Base-by-base conservation (phyloP, 495 filamentous ascomycete genomes). In the Penicillium parvum region DNA sequence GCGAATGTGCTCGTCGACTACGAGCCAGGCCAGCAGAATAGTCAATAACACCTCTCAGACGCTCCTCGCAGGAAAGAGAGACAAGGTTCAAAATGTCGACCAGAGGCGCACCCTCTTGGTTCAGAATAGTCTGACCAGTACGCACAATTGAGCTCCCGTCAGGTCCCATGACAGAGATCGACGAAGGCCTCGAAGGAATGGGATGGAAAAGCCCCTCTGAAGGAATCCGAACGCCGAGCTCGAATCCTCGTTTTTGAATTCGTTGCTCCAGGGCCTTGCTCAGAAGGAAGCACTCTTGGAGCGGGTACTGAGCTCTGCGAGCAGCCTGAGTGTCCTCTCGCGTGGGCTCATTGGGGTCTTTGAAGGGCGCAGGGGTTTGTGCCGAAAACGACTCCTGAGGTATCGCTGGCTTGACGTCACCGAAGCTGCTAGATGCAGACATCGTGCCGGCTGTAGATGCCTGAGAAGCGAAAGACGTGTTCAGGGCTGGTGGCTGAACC, bases 41-140 rank as follows among this genome's bases (percentile, higher is more conserved):
- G 50, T 88, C 82, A 16, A 92, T 43, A 9, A 92, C 60, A 3
- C 76, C 73, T 28, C 83, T 68, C 18, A 94, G 27, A 16, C 84
- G 76, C 53, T 89, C 82, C 45, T 88, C 82, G 25, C 84, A 77
- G 5, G 84, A 82, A 21, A 92, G 74, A 7, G 86, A 90, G 21
- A 94, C 40, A 18, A 94, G 69, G 18, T 83, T 78, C 14, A 94
- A 52, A 35, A 95, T 80, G 37, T 95, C 86, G 10, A 81, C 80
- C 22, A 92, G 61, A 23, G 72, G 76, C 2, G 82, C 72, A 7
- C 84, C 83, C 18, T 76, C 67, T 11, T 80, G 79, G 15, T 90
- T 75, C n/a, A 86, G 71, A 2, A 80, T 77, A 1, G 71, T 75
- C 43, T 76, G 69, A 9, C 81, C 81, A 2, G 71, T 74, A 3